A percentile compares a stretch with the other conserved stretches of the same genome.
Conservation (phyloP, 1,284 basidiomycete species). For the Pisolithus thermaeus region DNA sequence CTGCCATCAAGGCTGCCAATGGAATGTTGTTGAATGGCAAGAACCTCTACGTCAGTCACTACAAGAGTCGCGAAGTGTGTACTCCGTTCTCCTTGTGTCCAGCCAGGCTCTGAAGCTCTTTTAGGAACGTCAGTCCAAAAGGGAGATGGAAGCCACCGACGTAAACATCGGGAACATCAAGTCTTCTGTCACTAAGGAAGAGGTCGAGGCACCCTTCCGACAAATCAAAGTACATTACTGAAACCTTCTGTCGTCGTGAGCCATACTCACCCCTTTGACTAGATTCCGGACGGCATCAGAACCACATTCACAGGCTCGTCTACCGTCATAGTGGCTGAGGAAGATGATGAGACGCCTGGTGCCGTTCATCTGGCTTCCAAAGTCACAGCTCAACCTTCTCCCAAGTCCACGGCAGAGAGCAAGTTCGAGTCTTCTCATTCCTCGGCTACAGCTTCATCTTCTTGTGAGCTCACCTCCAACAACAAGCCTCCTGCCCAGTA, state of each 20-base stretch:
- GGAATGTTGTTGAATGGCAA: too few species aligned
- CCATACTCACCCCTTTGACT: constrained; percentile 2
- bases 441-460: constrained; percentile 43
- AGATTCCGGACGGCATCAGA: constrained; percentile 84
- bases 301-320: constrained; percentile 78
- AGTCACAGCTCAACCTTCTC: constrained; percentile 38
- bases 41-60: too few species aligned
- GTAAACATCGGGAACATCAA: too few species aligned
- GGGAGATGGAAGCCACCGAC: too few species aligned
- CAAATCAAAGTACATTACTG: constrained; percentile 33
- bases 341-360: constrained; percentile 89
- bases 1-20: too few species aligned
- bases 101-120: too few species aligned
- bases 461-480: constrained; percentile 15
- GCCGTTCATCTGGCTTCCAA: constrained; percentile 75
- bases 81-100: background rate
- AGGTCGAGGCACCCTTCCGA: too few species aligned
- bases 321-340: constrained; percentile 89
- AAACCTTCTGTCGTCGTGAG: too few species aligned
- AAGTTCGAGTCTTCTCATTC: constrained; percentile 14
- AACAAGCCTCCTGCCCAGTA: too few species aligned
- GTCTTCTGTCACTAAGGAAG: constrained; percentile 18
- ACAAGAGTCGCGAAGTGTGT: too few species aligned
- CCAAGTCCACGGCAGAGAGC: constrained; percentile 20
- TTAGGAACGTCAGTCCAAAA: too few species aligned